Conservation (phyloP, 805 yeast genomes). For the Saccharomycopsis fibuligera region DNA sequence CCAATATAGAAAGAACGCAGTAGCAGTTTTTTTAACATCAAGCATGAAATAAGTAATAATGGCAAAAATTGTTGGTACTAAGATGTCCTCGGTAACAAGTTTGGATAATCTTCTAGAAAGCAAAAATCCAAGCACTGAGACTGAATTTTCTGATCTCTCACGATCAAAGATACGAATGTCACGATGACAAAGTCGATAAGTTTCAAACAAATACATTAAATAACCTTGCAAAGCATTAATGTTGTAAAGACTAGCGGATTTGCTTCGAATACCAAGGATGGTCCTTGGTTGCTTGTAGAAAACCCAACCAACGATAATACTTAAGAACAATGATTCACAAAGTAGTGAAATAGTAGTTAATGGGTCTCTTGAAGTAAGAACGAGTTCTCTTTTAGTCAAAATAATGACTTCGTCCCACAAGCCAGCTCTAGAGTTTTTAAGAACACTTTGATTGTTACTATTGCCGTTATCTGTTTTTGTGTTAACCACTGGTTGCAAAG, state of each 20-base stretch:
- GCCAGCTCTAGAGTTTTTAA: constrained; percentile 29
- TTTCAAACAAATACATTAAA: constrained; percentile 49
- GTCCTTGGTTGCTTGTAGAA: constrained; percentile 57
- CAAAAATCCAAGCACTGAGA: constrained; percentile 61
- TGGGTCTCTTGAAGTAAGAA: constrained; percentile 45
- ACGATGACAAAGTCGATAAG: constrained; percentile 46
- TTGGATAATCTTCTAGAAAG: constrained; percentile 61
- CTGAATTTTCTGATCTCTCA: constrained; percentile 66
- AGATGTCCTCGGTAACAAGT: constrained; percentile 60
- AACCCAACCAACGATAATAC: constrained; percentile 69
- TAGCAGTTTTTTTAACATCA: constrained; percentile 50
- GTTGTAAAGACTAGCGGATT: constrained; percentile 45
- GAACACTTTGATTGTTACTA: no score
- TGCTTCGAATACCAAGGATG: constrained; percentile 60
- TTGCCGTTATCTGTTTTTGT: constrained; percentile 22
- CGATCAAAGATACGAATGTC: constrained; percentile 55
- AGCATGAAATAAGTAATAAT: constrained; percentile 68
- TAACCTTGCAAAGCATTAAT: constrained; percentile 50
- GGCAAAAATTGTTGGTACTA: constrained; percentile 53
- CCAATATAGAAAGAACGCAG: constrained; percentile 57
- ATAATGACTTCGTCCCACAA: constrained; percentile 38
- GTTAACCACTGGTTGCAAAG: no score
- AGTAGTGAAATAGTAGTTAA: constrained; percentile 40
- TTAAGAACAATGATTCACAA: constrained; percentile 44
- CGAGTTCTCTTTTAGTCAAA: constrained; percentile 39